These are phyloP conservation scores for Gamsiella multidivaricata DNA, from an alignment of 192 early-diverging fungal genomes.

Conservation along the genomic window DNA sequence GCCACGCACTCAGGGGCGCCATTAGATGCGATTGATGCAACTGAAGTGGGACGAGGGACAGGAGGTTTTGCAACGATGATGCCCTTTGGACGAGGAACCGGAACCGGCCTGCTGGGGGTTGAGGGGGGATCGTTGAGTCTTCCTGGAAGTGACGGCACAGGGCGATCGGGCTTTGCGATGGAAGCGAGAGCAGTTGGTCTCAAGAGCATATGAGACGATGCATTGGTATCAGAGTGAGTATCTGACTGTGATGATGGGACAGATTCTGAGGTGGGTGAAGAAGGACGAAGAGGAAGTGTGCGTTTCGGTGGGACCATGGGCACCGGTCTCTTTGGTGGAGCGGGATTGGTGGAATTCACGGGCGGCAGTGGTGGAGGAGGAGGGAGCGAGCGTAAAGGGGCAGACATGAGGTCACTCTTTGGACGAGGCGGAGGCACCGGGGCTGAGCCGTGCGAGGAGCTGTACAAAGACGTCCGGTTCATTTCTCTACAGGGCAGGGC, in stretches of 20 bases:
- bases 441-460: not conserved
- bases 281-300: constrained; percentile 11
- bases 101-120: not conserved
- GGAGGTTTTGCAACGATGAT: constrained; percentile 18
- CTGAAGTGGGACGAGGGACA: not conserved
- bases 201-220: not conserved
- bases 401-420: constrained; percentile 23
- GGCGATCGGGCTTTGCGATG: constrained; percentile 3
- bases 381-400: constrained; percentile 21
- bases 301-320: constrained; percentile 21
- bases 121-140: not conserved
- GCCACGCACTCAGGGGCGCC: not conserved
- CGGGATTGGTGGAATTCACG: not conserved
- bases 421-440: constrained; percentile 22
- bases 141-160: not conserved
- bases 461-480: constrained; percentile 3
- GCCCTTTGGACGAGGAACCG: constrained; percentile 7
- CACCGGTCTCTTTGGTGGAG: constrained; percentile 16
- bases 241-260: not conserved
- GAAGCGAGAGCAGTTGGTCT: not conserved
- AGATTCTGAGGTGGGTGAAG: not conserved
- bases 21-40: not conserved
- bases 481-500: too few relatives aligned
- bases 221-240: not conserved
- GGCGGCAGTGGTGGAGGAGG: constrained; percentile 27